Conservation (phyloP, 345 rosid genomes). For the Cardiospermum halicacabum region DNA sequence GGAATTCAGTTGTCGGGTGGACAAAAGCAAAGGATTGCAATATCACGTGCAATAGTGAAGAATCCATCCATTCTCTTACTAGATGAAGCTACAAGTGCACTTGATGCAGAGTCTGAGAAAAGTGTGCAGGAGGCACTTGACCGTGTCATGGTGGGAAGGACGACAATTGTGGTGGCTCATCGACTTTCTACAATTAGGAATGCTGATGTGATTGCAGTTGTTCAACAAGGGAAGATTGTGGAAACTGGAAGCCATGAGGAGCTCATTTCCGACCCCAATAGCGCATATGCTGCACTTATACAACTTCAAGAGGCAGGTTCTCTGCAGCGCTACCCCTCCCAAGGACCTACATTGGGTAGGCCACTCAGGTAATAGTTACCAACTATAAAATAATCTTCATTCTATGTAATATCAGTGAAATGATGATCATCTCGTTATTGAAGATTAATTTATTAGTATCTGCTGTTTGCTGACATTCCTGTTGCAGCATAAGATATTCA, state of each 20-base stretch:
- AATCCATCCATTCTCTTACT: conserved; percentile 84
- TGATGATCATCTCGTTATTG: background rate
- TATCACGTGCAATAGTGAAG: conserved; percentile 84
- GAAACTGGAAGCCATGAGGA: conserved; percentile 90
- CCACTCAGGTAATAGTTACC: conserved; percentile 69
- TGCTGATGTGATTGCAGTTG: conserved; percentile 85
- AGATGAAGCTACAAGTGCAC: conserved; percentile 97
- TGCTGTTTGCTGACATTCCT: background rate
- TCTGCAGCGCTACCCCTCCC: conserved; percentile 57
- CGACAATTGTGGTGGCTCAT: conserved; percentile 87
- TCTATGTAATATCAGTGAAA: background rate
- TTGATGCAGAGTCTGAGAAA: conserved; percentile 92
- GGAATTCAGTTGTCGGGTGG: conserved; percentile 94
- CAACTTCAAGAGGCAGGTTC: conserved; percentile 80
- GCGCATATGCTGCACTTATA: conserved; percentile 65
- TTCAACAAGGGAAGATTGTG: conserved; percentile 70
- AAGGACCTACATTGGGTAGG: conserved; percentile 45
- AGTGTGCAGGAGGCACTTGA: conserved; percentile 95
- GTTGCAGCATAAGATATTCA: conserved; percentile 49
- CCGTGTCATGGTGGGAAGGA: conserved; percentile 91
- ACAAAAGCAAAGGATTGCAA: conserved; percentile 93
- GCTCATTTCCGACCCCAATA: conserved; percentile 57
- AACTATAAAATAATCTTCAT: background rate
- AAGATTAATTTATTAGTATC: conserved; percentile 2
- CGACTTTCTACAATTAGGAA: conserved; percentile 87